phyloP scores from a whole-genome alignment of 2,329 filamentous ascomycete species.

The Cercospora sesami region DNA sequence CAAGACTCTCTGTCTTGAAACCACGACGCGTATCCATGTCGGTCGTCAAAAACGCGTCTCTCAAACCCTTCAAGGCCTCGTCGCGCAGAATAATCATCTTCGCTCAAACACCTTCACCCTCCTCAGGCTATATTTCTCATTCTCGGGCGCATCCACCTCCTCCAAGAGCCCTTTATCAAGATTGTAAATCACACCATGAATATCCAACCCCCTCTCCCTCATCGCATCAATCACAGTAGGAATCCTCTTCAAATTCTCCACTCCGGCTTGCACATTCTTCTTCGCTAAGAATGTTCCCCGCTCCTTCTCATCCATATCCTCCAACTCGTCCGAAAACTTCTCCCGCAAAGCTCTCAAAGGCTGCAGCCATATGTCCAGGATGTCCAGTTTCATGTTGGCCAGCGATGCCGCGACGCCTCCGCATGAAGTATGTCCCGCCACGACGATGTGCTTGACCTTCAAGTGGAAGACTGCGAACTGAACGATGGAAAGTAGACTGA shows the following conservation, averaged over 20 bases:
- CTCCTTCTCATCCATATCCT: constrained; percentile 49
- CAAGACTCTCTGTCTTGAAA: not conserved
- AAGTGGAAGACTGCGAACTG: constrained; percentile 75
- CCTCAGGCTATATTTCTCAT: constrained; percentile 31
- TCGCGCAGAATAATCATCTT: constrained; percentile 18
- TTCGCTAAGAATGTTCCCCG: constrained; percentile 66
- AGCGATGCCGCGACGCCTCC: constrained; percentile 59
- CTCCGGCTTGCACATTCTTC: constrained; percentile 70
- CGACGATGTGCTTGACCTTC: constrained; percentile 63
- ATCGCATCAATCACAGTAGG: constrained; percentile 69
- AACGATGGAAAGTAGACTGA: constrained; percentile 73
- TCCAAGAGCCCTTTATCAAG: constrained; percentile 57
- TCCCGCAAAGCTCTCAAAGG: constrained; percentile 57
- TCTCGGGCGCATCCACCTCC: constrained; percentile 44
- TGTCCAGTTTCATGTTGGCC: constrained; percentile 58
- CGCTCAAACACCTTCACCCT: constrained; percentile 32
- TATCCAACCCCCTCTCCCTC: constrained; percentile 65
- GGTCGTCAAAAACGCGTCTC: not conserved
- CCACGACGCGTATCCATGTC: not conserved
- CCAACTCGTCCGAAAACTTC: constrained; percentile 54
- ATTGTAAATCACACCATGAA: constrained; percentile 79
- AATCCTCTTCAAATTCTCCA: constrained; percentile 69
- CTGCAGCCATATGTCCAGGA: constrained; percentile 62
- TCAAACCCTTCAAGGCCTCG: not conserved
- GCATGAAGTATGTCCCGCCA: constrained; percentile 63